Conservation (phyloP, 805 yeast genomes). For the Lachancea fermentati region DNA sequence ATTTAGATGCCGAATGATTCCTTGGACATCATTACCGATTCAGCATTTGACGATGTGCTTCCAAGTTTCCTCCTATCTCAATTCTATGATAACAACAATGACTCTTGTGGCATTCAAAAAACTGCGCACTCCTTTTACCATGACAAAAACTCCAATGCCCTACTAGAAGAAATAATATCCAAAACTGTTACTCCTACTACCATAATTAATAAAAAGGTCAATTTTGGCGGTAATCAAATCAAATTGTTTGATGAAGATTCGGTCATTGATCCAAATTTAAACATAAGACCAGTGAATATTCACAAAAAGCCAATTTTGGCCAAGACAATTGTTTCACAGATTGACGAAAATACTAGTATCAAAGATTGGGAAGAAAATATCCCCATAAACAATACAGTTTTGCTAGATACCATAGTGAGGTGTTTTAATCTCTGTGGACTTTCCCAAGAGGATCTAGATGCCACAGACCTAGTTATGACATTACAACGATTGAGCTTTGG, state of each 20-base stretch:
- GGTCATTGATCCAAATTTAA: neutral
- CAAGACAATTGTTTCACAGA: neutral
- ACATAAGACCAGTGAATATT: neutral
- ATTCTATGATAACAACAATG: no score
- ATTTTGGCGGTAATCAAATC: slow-evolving; percentile 5
- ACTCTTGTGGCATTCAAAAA: no score
- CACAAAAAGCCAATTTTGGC: neutral
- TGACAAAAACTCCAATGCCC: slow-evolving; percentile 4
- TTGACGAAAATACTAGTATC: neutral
- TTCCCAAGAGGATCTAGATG: slow-evolving; percentile 6
- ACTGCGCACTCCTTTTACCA: slow-evolving; percentile 3
- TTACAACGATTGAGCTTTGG: slow-evolving; percentile 9
- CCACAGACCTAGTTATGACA: slow-evolving; percentile 5
- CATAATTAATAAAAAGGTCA: neutral
- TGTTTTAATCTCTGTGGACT: slow-evolving; percentile 8
- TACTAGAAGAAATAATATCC: slow-evolving; percentile 6
- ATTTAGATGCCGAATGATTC: neutral
- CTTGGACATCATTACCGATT: neutral
- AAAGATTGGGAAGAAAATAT: slow-evolving; percentile 7
- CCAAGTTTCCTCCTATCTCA: no score
- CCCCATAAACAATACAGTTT: slow-evolving; percentile 5
- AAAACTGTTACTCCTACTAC: neutral
- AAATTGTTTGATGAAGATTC: slow-evolving; percentile 5
- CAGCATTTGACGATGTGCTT: no score
- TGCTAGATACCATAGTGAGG: slow-evolving; percentile 4